phyloP scores from a whole-genome alignment of 2,329 filamentous ascomycete species.

The Shiraia sp. region DNA sequence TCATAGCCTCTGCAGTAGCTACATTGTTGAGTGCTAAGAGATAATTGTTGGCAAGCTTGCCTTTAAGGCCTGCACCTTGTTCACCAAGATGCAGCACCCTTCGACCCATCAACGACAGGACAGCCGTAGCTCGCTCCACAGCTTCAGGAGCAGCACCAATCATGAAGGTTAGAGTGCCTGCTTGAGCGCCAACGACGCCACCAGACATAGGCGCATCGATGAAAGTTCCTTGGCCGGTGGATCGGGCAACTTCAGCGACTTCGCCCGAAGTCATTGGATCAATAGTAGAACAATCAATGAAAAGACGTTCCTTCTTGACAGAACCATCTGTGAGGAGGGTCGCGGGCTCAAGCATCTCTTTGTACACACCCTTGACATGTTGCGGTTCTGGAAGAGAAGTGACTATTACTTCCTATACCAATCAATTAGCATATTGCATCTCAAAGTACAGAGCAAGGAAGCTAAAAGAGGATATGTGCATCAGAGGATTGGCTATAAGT shows the following conservation, averaged over 20 bases:
- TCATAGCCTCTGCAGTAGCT: constrained; percentile 69
- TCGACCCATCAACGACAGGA: constrained; percentile 82
- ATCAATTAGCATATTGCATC: constrained; percentile 16
- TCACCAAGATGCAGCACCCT: constrained; percentile 83
- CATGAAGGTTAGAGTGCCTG: constrained; percentile 94
- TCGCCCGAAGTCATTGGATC: constrained; percentile 82
- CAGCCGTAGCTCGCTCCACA: constrained; percentile 66
- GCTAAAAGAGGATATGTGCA: constrained; percentile 17
- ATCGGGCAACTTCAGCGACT: constrained; percentile 72
- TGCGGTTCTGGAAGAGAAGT: constrained; percentile 87
- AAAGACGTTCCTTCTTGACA: constrained; percentile 67
- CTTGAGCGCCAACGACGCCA: constrained; percentile 86
- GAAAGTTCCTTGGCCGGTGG: constrained; percentile 72
- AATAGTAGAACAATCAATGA: constrained; percentile 97
- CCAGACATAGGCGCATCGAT: constrained; percentile 97
- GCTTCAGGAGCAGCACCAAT: constrained; percentile 70
- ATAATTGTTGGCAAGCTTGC: constrained; percentile 97
- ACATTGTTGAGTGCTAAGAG: constrained; percentile 92
- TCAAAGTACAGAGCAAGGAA: constrained; percentile 6
- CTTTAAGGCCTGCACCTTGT: constrained; percentile 83
- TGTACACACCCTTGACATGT: constrained; percentile 83
- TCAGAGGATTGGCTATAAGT: constrained; percentile 78
- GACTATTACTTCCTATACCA: constrained; percentile 74
- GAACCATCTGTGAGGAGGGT: constrained; percentile 55
- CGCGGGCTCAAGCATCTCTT: constrained; percentile 68